Evolutionary conservation across 306 rosid species (phyloP).

Genomic region (Cyclanthera cordifolia): DNA sequence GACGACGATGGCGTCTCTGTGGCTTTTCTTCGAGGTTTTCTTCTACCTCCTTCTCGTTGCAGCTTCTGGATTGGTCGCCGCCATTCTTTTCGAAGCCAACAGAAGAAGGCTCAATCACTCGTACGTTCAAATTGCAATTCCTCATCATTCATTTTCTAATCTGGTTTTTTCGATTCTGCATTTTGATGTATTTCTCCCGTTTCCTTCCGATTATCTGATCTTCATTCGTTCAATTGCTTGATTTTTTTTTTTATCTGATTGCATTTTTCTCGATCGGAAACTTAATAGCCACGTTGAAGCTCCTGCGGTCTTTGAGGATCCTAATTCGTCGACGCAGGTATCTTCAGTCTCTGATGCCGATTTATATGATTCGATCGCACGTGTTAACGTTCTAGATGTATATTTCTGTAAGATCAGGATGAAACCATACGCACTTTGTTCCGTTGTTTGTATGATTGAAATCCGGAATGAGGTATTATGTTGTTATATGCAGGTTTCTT

Average conservation of each 20-base stretch:
- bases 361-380: background rate
- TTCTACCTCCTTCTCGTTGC: slow-evolving; percentile 24
- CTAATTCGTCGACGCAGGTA: slow-evolving; percentile 62
- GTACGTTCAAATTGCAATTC: slow-evolving; percentile 25
- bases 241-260: slow-evolving; percentile 6
- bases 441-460: background rate
- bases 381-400: background rate
- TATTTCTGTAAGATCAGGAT: background rate
- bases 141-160: background rate
- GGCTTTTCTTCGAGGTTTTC: slow-evolving; percentile 32
- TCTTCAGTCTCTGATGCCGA: background rate
- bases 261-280: background rate
- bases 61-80: slow-evolving; percentile 28
- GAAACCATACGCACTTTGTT: background rate
- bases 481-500: slow-evolving; percentile 44
- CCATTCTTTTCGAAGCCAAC: slow-evolving; percentile 50
- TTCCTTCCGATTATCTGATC: background rate
- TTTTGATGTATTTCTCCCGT: background rate
- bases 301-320: slow-evolving; percentile 74
- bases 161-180: background rate
- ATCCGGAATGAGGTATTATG: background rate
- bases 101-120: slow-evolving; percentile 56
- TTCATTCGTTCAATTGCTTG: background rate
- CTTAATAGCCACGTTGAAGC: slow-evolving; percentile 58
- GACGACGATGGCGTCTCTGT: slow-evolving; percentile 19